A percentile compares a stretch with the other conserved stretches of the same genome.
phyloP scores from a whole-genome alignment of 2,329 filamentous ascomycete genomes.

The Aspergillus sojae region DNA sequence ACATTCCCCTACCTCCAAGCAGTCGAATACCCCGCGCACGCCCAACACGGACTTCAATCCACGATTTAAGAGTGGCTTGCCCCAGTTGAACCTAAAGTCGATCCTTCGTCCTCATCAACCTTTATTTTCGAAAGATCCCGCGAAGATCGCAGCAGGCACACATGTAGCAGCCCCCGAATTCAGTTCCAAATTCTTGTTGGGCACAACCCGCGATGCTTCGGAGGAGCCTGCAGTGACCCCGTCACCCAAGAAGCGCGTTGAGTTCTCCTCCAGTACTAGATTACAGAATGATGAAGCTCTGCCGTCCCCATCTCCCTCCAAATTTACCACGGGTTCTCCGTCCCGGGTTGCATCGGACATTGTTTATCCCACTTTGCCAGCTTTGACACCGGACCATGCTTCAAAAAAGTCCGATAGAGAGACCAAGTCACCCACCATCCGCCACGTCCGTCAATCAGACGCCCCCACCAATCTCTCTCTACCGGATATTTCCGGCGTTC shows the following conservation, averaged over 20 bases:
- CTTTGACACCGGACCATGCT: constrained; percentile 40
- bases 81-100: constrained; percentile 60
- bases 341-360: constrained; percentile 31
- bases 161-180: constrained; percentile 49
- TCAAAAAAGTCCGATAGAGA: constrained; percentile 14
- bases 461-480: constrained; percentile 22
- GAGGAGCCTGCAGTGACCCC: constrained; percentile 60
- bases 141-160: constrained; percentile 63
- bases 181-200: constrained; percentile 55
- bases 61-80: constrained; percentile 46
- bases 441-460: constrained; percentile 42
- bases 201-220: constrained; percentile 29
- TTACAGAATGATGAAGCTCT: constrained; percentile 29
- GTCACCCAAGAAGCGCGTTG: constrained; percentile 75
- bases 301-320: constrained; percentile 46
- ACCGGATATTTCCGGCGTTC: constrained; percentile 37
- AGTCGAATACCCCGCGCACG: constrained; percentile 48
- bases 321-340: constrained; percentile 31
- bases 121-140: constrained; percentile 61
- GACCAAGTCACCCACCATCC: constrained; percentile 39
- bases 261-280: constrained; percentile 75
- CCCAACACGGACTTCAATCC: constrained; percentile 51
- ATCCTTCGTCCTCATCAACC: constrained; percentile 64
- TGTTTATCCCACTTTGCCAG: constrained; percentile 41
- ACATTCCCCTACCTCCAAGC: constrained; percentile 57